Evolutionary conservation across 192 early-diverging fungal genomes (phyloP).

Genomic region (Bifiguratus adelaidae): DNA sequence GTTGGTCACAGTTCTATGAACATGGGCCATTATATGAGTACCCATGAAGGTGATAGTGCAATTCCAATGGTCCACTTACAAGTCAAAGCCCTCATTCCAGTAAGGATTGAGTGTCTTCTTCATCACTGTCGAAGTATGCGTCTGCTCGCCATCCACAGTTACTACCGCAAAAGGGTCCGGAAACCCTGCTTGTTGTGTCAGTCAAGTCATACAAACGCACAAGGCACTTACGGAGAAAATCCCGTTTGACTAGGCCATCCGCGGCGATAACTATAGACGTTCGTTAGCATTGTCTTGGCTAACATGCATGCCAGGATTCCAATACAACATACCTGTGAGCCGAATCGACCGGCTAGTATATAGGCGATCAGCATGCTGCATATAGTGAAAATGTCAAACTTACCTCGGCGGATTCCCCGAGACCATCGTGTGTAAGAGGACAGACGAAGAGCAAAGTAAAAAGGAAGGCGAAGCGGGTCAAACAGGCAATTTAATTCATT

Average conservation of each 20-base stretch:
- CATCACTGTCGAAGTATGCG: constrained; percentile 76
- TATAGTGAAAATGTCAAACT: too few relatives aligned
- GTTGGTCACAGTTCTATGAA: constrained; percentile 47
- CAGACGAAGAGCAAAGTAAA: too few relatives aligned
- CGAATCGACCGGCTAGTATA: neutral
- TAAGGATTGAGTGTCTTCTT: constrained; percentile 90
- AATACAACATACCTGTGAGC: neutral
- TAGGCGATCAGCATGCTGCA: too few relatives aligned
- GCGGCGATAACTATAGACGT: constrained; percentile 79
- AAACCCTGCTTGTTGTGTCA: constrained; percentile 30
- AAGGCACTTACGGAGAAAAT: constrained; percentile 66
- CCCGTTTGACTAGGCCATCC: constrained; percentile 83
- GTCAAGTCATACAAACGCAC: neutral
- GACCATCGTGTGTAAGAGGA: too few relatives aligned
- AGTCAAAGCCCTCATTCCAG: constrained; percentile 89
- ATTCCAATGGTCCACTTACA: constrained; percentile 28
- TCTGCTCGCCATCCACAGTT: constrained; percentile 93
- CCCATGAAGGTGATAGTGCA: neutral
- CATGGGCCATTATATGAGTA: neutral
- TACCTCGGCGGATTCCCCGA: too few relatives aligned
- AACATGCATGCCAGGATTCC: neutral
- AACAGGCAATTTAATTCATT: too few relatives aligned
- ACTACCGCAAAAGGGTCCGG: constrained; percentile 97
- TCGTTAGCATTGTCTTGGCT: neutral
- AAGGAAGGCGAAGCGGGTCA: too few relatives aligned